phyloP scores from a whole-genome alignment of 1,284 basidiomycete genomes.

The Inonotus obliquus region DNA sequence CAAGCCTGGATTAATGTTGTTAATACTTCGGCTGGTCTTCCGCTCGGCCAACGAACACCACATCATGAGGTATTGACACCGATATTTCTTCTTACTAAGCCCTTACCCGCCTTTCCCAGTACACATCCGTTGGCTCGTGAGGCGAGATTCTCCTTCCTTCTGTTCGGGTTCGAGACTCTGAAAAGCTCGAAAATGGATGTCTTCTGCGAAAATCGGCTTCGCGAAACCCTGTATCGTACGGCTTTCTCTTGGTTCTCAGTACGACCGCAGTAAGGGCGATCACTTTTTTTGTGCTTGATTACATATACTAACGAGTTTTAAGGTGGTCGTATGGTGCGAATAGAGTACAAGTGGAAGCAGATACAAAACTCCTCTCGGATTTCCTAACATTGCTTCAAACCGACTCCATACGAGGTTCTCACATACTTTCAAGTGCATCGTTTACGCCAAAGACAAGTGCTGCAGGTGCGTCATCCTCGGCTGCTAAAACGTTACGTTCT shows the following conservation, averaged over 20 bases:
- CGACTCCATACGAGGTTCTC: constrained; percentile 64
- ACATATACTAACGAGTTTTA: constrained; percentile 2
- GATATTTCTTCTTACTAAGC: not conserved
- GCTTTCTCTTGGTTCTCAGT: constrained; percentile 94
- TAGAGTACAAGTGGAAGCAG: constrained; percentile 83
- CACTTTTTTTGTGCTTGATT: constrained; percentile 2
- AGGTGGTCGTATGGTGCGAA: constrained; percentile 96
- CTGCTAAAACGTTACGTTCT: constrained; percentile 47
- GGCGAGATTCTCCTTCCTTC: constrained; percentile 81
- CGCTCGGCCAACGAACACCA: constrained; percentile 67
- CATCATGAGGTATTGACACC: constrained; percentile 59
- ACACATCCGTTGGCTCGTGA: constrained; percentile 92
- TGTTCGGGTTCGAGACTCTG: constrained; percentile 92
- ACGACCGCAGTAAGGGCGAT: constrained; percentile 68
- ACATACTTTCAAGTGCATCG: constrained; percentile 64
- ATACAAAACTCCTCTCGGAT: constrained; percentile 84
- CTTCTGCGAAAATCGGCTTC: constrained; percentile 74
- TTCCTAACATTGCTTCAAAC: constrained; percentile 74
- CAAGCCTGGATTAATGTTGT: constrained; percentile 78
- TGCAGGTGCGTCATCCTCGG: constrained; percentile 13
- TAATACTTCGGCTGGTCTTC: constrained; percentile 82
- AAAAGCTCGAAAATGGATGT: constrained; percentile 86
- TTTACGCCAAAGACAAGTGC: constrained; percentile 39
- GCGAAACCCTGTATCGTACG: constrained; percentile 73
- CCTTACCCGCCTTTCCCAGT: constrained; percentile 37